Evolutionary conservation across 2,329 filamentous ascomycete species (phyloP).

Genomic region (Tolypocladium tundrense): DNA sequence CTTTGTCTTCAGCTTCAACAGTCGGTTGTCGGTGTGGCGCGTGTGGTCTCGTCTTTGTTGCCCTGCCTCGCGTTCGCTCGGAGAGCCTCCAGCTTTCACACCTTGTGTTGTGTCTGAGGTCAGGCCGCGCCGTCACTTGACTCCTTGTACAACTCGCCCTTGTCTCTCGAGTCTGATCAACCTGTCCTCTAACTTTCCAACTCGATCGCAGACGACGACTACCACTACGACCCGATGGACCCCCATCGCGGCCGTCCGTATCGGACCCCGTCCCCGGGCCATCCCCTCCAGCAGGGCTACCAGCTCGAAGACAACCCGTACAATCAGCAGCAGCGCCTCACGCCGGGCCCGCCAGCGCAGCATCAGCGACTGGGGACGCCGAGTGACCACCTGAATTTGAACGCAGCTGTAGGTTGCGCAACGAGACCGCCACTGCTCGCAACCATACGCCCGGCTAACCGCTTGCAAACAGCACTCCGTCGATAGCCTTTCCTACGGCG

Average conservation of each 20-base stretch:
- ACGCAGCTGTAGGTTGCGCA: constrained; percentile 62
- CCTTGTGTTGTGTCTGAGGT: neutral
- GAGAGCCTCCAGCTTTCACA: neutral
- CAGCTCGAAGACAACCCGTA: constrained; percentile 75
- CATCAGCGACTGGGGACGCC: constrained; percentile 41
- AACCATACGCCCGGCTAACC: neutral
- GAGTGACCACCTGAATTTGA: constrained; percentile 68
- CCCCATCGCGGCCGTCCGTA: constrained; percentile 31
- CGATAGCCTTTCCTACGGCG: constrained; percentile 36
- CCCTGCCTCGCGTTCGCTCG: neutral
- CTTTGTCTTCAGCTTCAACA: neutral
- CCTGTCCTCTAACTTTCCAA: constrained; percentile 11
- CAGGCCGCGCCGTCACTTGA: neutral
- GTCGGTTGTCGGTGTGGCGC: neutral
- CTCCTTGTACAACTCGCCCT: neutral
- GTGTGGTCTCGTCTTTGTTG: neutral
- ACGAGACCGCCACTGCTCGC: neutral
- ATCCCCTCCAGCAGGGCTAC: constrained; percentile 64
- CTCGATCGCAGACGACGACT: constrained; percentile 40
- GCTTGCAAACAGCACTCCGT: constrained; percentile 35
- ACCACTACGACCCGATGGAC: constrained; percentile 52
- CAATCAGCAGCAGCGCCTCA: constrained; percentile 36
- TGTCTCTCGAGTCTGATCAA: neutral
- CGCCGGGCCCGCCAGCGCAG: constrained; percentile 13
- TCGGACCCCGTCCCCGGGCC: constrained; percentile 67